phyloP scores from a whole-genome alignment of 371 early-diverging fungal species.

The Rhizopus sp. region DNA sequence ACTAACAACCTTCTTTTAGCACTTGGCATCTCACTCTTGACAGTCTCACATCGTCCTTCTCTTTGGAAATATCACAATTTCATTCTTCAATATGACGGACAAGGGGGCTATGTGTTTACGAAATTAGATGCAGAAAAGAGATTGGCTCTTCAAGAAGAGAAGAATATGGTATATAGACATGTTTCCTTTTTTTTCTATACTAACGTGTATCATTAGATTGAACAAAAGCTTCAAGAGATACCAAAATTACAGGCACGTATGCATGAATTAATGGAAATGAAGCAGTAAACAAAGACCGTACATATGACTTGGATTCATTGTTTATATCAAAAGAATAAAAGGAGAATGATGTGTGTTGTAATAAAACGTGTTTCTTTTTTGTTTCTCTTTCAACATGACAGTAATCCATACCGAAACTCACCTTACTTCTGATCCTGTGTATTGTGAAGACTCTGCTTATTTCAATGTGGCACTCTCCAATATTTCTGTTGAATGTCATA shows the following conservation, averaged over 20 bases:
- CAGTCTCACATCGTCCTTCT: constrained; percentile 88
- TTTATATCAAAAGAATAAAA: constrained; percentile 1
- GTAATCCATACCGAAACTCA: constrained; percentile 19
- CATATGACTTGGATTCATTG: background rate
- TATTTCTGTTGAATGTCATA: constrained; percentile 10
- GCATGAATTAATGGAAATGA: constrained; percentile 53
- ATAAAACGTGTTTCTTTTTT: background rate
- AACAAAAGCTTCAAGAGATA: constrained; percentile 71
- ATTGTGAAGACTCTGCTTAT: background rate
- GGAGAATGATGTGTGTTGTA: background rate
- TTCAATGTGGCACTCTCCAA: constrained; percentile 17
- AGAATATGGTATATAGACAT: constrained; percentile 51
- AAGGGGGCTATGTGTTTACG: constrained; percentile 88
- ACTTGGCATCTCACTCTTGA: constrained; percentile 84
- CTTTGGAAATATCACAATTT: constrained; percentile 88
- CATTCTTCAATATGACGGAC: constrained; percentile 85
- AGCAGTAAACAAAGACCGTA: constrained; percentile 9
- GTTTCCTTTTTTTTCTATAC: background rate
- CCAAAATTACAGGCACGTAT: constrained; percentile 73
- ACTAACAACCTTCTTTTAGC: constrained; percentile 21
- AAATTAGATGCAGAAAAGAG: constrained; percentile 87
- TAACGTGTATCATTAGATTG: constrained; percentile 43
- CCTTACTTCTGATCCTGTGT: constrained; percentile 18
- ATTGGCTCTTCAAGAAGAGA: constrained; percentile 78
- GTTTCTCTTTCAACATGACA: constrained; percentile 17